These are phyloP conservation scores for Diaporthe nobilis DNA, from an alignment of 2,329 filamentous ascomycete species.

Conservation along the genomic window DNA sequence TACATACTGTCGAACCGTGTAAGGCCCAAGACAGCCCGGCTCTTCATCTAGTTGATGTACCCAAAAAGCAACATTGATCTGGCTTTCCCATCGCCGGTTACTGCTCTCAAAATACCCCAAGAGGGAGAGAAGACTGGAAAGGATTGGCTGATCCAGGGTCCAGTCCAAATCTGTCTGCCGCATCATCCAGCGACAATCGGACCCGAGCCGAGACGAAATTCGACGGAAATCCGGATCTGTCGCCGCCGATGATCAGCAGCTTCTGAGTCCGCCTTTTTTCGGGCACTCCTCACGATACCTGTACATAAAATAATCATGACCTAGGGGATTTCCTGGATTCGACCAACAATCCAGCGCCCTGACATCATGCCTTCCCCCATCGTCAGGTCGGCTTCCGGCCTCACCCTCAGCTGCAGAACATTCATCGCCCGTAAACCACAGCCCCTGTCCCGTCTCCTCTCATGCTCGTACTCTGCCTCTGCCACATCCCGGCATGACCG, in stretches of 20 bases:
- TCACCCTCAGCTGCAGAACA: slow-evolving; percentile 12
- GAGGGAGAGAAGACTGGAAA: background rate
- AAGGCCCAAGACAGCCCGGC: background rate
- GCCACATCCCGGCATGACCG: slow-evolving; percentile 52
- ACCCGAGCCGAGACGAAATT: slow-evolving; percentile 31
- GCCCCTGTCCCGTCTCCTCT: slow-evolving; percentile 6
- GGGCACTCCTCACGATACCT: background rate
- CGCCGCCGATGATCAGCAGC: slow-evolving; percentile 3
- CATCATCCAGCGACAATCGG: slow-evolving; percentile 1
- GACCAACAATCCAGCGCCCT: slow-evolving; percentile 5
- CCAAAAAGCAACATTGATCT: background rate
- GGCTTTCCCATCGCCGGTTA: background rate
- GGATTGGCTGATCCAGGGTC: background rate
- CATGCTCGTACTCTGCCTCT: slow-evolving; percentile 37
- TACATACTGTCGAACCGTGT: background rate
- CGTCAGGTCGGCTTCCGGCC: slow-evolving; percentile 25
- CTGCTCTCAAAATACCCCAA: background rate
- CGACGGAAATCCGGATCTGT: background rate
- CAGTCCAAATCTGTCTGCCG: no score
- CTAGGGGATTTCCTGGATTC: background rate
- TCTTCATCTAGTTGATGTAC: background rate
- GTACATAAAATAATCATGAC: background rate
- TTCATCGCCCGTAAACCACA: background rate
- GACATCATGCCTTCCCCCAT: slow-evolving; percentile 32
- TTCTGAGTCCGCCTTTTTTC: background rate